phyloP scores from a whole-genome alignment of 345 rosid genomes.

The Brassica incana region DNA sequence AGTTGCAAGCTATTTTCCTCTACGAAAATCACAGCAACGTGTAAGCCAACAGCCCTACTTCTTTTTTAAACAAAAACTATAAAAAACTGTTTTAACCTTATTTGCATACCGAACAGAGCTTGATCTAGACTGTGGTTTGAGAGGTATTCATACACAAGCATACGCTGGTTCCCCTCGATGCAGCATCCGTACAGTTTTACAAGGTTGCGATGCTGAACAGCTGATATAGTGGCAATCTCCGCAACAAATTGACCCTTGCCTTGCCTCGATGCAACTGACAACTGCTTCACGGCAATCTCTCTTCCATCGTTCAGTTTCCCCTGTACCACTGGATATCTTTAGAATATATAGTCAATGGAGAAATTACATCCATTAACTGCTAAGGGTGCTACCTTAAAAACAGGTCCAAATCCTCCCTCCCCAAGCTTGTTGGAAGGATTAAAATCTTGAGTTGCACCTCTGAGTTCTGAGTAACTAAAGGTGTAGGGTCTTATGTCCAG shows the following conservation, averaged over 20 bases:
- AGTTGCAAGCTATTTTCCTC: slow-evolving; percentile 41
- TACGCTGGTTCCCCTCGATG: slow-evolving; percentile 56
- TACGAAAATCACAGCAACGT: not conserved
- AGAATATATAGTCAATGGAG: slow-evolving; percentile 12
- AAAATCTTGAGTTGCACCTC: slow-evolving; percentile 65
- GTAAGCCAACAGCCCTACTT: not conserved
- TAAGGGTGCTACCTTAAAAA: slow-evolving; percentile 51
- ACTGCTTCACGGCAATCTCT: slow-evolving; percentile 66
- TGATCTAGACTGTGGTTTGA: slow-evolving; percentile 74
- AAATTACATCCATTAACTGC: not conserved
- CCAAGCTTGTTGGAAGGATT: slow-evolving; percentile 65
- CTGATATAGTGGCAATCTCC: slow-evolving; percentile 76
- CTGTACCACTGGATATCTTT: slow-evolving; percentile 24
- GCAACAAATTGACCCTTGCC: slow-evolving; percentile 71
- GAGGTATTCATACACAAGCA: slow-evolving; percentile 74
- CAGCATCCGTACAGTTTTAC: slow-evolving; percentile 73
- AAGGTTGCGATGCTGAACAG: slow-evolving; percentile 71
- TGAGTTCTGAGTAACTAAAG: slow-evolving; percentile 60
- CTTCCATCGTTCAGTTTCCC: slow-evolving; percentile 58
- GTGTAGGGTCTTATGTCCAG: slow-evolving; percentile 59
- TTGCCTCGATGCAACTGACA: slow-evolving; percentile 64
- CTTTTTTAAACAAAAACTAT: not conserved
- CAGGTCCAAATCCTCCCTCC: slow-evolving; percentile 89
- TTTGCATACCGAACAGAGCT: slow-evolving; percentile 55
- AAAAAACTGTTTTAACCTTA: not conserved